Evolutionary conservation across 2,329 filamentous ascomycete species (phyloP).

Genomic region (Verticillium nonalfalfae): DNA sequence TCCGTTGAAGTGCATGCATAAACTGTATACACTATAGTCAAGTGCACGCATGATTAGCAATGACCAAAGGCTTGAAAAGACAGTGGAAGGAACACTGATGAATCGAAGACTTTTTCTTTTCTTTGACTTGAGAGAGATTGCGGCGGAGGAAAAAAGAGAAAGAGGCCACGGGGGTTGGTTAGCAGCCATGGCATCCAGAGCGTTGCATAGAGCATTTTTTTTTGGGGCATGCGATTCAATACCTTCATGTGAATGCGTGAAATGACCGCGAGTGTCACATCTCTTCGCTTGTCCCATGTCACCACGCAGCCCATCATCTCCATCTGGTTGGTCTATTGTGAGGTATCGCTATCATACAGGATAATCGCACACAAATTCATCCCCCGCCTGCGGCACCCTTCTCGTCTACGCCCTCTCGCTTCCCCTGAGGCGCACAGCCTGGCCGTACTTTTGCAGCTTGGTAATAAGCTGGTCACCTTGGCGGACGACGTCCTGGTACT

Average conservation of each 20-base stretch:
- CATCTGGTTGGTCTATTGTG: conserved; percentile 18
- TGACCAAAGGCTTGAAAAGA: not conserved
- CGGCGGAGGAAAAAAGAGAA: no score
- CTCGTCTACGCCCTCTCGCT: conserved; percentile 74
- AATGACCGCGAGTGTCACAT: not conserved
- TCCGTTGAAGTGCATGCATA: conserved; percentile 29
- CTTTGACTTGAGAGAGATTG: no score
- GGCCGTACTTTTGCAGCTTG: conserved; percentile 98
- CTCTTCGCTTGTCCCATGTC: not conserved
- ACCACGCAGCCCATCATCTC: conserved; percentile 6
- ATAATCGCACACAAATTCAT: conserved; percentile 15
- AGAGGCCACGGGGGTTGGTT: no score
- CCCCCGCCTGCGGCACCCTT: not conserved
- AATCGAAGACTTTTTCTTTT: no score
- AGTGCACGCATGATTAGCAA: not conserved
- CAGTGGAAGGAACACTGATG: not conserved
- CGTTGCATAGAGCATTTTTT: no score
- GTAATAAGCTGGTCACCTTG: conserved; percentile 97
- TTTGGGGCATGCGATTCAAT: no score
- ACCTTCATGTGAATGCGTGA: not conserved
- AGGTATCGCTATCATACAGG: conserved; percentile 21
- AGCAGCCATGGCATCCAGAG: not conserved
- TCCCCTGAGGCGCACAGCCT: conserved; percentile 87
- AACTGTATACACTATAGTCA: no score
- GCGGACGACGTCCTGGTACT: conserved; percentile 96